A percentile compares a stretch with the other conserved stretches of the same genome.
Conservation (phyloP, 2,329 filamentous ascomycete genomes). For the Metarhizium brunneum region DNA sequence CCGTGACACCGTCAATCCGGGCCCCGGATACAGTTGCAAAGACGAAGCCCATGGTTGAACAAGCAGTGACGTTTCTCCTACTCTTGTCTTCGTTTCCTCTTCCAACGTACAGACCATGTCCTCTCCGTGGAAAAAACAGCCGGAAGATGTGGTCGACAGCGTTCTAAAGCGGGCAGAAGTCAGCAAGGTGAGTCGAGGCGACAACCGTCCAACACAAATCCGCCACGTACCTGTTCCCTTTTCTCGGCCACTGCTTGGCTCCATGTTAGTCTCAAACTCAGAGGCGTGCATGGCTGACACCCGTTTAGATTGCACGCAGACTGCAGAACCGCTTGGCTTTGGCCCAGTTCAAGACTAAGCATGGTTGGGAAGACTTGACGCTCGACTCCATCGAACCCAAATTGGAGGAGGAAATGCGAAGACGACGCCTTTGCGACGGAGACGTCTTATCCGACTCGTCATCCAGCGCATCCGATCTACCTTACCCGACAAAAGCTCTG, state of each 20-base stretch:
- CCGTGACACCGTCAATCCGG: neutral
- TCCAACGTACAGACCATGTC: constrained; percentile 34
- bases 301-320: constrained; percentile 74
- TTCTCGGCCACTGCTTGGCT: neutral
- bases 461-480: constrained; percentile 70
- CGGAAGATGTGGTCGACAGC: constrained; percentile 56
- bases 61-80: neutral
- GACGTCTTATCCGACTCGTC: constrained; percentile 82
- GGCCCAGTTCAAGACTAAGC: constrained; percentile 94
- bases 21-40: neutral
- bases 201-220: neutral
- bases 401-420: constrained; percentile 68
- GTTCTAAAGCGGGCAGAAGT: constrained; percentile 66
- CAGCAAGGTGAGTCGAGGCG: constrained; percentile 53
- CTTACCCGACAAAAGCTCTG: constrained; percentile 57
- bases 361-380: constrained; percentile 87
- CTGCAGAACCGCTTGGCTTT: constrained; percentile 90
- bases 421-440: constrained; percentile 58
- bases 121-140: constrained; percentile 54
- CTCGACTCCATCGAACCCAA: constrained; percentile 80
- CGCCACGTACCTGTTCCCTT: neutral
- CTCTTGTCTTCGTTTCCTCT: neutral
- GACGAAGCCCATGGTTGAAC: neutral
- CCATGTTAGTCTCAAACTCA: neutral
- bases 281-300: neutral